A percentile compares a stretch with the other conserved stretches of the same genome.
Evolutionary conservation across 352 stramenopile genomes (phyloP).

Genomic region (Pythium myriotylum): DNA sequence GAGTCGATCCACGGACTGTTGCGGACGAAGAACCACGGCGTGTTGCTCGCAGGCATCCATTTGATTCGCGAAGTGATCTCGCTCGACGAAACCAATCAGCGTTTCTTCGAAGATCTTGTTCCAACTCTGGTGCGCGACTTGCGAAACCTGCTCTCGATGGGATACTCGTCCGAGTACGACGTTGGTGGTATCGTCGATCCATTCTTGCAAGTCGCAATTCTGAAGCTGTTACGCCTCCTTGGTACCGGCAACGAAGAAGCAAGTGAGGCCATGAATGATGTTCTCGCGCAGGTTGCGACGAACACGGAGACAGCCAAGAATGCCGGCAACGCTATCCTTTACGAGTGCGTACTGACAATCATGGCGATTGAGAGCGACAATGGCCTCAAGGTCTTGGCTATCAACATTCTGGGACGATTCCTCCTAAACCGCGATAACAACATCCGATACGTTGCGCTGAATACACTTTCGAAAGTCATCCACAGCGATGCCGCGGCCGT

Average conservation of each 20-base stretch:
- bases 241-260: constrained; percentile 95
- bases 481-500: constrained; percentile 92
- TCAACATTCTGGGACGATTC: constrained; percentile 99
- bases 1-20: constrained; percentile 95
- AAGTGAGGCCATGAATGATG: constrained; percentile 95
- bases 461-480: constrained; percentile 94
- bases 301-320: constrained; percentile 99
- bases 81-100: constrained; percentile 76
- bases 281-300: constrained; percentile 99
- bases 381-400: constrained; percentile 95
- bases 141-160: constrained; percentile 96
- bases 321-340: constrained; percentile 98
- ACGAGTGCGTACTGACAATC: constrained; percentile 99
- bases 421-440: constrained; percentile 99
- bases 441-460: constrained; percentile 99
- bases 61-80: constrained; percentile 95
- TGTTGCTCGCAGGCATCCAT: constrained; percentile 96
- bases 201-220: constrained; percentile 94
- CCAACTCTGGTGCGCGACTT: constrained; percentile 85
- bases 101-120: constrained; percentile 75
- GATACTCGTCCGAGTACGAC: constrained; percentile 98
- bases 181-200: constrained; percentile 98
- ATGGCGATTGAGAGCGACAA: constrained; percentile 98
- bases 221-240: constrained; percentile 94
- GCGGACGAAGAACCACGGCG: constrained; percentile 95